These are phyloP conservation scores for Linnemannia hyalina DNA, from an alignment of 192 early-diverging fungal species.

Conservation along the genomic window DNA sequence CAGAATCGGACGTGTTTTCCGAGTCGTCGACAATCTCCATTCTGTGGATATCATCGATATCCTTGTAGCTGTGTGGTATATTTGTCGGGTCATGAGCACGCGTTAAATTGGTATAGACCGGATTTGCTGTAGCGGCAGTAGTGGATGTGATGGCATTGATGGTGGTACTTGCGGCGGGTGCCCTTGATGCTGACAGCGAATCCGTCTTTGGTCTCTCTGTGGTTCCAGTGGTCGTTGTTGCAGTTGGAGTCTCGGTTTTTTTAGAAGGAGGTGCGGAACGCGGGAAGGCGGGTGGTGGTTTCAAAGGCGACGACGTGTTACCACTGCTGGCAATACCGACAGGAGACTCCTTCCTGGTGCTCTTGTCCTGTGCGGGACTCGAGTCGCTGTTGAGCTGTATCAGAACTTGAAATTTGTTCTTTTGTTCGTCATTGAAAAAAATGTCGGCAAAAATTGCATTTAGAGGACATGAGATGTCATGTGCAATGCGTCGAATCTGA, in stretches of 20 bases:
- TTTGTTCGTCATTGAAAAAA: background rate
- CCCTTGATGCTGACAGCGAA: background rate
- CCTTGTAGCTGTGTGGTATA: background rate
- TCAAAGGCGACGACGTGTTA: background rate
- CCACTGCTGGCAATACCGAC: background rate
- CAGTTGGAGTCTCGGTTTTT: background rate
- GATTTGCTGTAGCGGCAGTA: background rate
- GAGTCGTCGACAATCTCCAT: constrained; percentile 10
- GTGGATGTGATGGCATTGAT: background rate
- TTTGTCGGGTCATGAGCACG: background rate
- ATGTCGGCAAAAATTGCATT: background rate
- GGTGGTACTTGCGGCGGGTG: background rate
- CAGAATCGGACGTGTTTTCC: constrained; percentile 38
- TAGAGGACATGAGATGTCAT: background rate
- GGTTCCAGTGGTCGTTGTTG: background rate
- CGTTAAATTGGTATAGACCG: background rate
- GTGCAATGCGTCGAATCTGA: background rate
- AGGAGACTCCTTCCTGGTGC: background rate
- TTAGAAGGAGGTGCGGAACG: background rate
- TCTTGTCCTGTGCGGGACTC: background rate
- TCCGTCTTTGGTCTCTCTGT: background rate
- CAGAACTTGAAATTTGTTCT: background rate
- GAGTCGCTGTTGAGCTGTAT: background rate
- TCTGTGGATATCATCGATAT: background rate
- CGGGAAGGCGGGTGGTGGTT: background rate